Percentiles rank a stretch among this genome's conserved stretches.
phyloP scores from a whole-genome alignment of 2,329 filamentous ascomycete species.

The Geosmithia putterillii region DNA sequence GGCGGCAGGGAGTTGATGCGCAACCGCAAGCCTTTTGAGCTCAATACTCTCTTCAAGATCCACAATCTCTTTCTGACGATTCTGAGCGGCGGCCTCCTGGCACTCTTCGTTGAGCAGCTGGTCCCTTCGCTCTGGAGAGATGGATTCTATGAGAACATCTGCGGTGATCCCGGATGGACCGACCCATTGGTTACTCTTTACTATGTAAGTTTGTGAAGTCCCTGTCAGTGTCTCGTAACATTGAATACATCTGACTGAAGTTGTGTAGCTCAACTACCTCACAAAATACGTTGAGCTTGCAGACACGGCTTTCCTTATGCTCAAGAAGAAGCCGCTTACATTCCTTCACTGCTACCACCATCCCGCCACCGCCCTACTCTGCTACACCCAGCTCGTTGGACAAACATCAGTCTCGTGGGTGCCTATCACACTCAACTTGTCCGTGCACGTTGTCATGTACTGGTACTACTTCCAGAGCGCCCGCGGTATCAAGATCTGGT shows the following conservation, averaged over 20 bases:
- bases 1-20: conserved; percentile 89
- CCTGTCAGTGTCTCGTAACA: not conserved
- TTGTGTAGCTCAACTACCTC: conserved; percentile 76
- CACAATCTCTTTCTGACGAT: conserved; percentile 92
- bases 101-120: conserved; percentile 83
- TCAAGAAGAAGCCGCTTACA: conserved; percentile 99
- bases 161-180: conserved; percentile 72
- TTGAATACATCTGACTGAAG: conserved; percentile 19
- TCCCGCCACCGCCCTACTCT: conserved; percentile 88
- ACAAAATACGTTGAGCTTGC: conserved; percentile 96
- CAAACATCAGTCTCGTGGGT: conserved; percentile 93
- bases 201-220: conserved; percentile 53
- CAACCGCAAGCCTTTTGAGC: conserved; percentile 70
- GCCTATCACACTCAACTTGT: conserved; percentile 81
- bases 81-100: conserved; percentile 70
- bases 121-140: conserved; percentile 71
- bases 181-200: conserved; percentile 87
- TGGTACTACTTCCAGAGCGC: conserved; percentile 99
- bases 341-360: conserved; percentile 99
- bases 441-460: conserved; percentile 98
- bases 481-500: conserved; percentile 91
- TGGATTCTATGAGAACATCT: conserved; percentile 85
- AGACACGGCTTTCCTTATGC: conserved; percentile 91
- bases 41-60: conserved; percentile 82
- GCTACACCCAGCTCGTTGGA: conserved; percentile 94